Percentiles rank a stretch among this genome's conserved stretches.
These are phyloP conservation scores for Discostella stelligeroides DNA, from an alignment of 108 stramenopile species.

Conservation along the genomic window DNA sequence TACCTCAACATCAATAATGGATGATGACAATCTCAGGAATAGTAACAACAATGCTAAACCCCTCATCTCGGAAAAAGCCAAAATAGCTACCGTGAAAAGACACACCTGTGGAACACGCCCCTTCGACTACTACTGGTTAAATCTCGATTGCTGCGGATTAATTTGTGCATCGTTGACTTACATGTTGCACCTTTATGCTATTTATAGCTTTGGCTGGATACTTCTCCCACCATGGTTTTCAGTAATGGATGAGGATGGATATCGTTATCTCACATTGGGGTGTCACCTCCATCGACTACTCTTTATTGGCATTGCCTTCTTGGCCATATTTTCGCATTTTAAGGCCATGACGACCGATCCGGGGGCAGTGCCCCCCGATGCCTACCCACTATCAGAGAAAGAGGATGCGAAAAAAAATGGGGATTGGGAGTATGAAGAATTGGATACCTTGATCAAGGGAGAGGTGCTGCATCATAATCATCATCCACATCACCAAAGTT, in stretches of 20 bases:
- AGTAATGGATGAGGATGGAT: conserved; percentile 57
- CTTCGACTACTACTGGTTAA: conserved; percentile 82
- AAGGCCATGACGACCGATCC: conserved; percentile 94
- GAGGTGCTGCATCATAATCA: conserved; percentile 15
- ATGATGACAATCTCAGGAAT: not conserved
- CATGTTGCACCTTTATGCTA: conserved; percentile 64
- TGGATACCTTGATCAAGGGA: conserved; percentile 31
- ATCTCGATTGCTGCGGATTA: conserved; percentile 85
- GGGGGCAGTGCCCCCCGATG: conserved; percentile 88
- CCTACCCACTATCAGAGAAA: conserved; percentile 56
- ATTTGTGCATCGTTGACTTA: conserved; percentile 82
- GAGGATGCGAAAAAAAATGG: conserved; percentile 33
- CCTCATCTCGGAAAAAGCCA: not conserved
- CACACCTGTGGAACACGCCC: conserved; percentile 72
- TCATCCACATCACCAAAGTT: not conserved
- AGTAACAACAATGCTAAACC: not conserved
- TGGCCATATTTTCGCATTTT: conserved; percentile 76
- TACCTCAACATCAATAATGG: not conserved
- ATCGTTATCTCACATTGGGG: conserved; percentile 48
- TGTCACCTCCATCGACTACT: conserved; percentile 63
- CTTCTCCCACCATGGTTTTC: conserved; percentile 87
- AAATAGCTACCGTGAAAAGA: conserved; percentile 51
- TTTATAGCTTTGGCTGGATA: conserved; percentile 68
- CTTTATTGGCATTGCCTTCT: conserved; percentile 60
- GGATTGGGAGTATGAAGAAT: conserved; percentile 26